Evolutionary conservation across 2,329 filamentous ascomycete genomes (phyloP), one percentile per base, ranked within the genome.

Genomic region (Fusarium nanum): DNA sequence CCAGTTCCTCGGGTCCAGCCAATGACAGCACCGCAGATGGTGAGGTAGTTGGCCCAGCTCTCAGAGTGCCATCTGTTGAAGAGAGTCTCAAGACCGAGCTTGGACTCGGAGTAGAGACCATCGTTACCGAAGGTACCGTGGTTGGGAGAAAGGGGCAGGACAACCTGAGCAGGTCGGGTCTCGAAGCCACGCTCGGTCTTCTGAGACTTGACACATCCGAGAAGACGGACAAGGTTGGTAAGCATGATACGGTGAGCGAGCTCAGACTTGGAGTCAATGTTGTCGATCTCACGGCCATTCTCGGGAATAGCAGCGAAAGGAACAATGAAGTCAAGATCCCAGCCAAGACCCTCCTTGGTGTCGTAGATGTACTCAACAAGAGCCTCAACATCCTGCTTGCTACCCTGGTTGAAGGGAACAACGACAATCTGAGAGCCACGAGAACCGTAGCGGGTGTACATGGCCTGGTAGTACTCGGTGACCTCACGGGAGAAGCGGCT

Each of bases 1-100:
- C 96, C 96, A 69, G 96, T 99, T 72, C 95, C 96, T 83, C 96
- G 95, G 74, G 96, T 99, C 96, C 96, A 99, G 68, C 96, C 96
- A 79, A 99, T 99, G 81, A 98, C 93, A 68, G 95, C 95, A 85
- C 96, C 96, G 76, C 96, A 99, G 75, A 99, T 96, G 65, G 95
- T 98, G 76, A 99, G 93, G 85, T 97, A 99, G 83, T 95, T 95
- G 72, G 90, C 91, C 96, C 96, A 99, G 84, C 89, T 94, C 84
- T 99, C 96, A 0, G 96, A 97, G 82, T 97, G 92, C 96, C 96
- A 99, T 74, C 96, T 89, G 84, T 97, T 98, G 89, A 99, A 98
- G 40, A 99, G 88, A 7, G 96, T 98, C 86, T 99, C 96, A 11
- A 99, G 87, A 45, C 92, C 96, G 63, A 99, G 91, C 85, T 99